phyloP scores from a whole-genome alignment of 257 asterid species.

The Craterostigma plantagineum region DNA sequence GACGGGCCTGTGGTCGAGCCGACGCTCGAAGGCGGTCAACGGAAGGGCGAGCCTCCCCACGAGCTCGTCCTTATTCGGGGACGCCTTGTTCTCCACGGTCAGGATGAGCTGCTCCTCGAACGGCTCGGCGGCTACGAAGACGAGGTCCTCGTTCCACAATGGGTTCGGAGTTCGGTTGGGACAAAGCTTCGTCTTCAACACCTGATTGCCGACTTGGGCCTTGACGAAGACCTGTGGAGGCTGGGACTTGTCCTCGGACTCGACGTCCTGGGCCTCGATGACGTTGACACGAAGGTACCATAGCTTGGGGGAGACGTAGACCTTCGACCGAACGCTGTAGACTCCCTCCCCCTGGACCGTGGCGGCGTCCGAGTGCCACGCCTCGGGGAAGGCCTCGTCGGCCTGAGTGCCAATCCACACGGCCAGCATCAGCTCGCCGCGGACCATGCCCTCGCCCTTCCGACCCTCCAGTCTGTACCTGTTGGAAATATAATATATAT shows the following conservation, averaged over 20 bases:
- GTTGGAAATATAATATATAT: too few species aligned
- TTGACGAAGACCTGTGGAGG: conserved; percentile 26
- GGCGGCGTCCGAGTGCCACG: conserved; percentile 57
- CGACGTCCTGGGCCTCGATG: conserved; percentile 57
- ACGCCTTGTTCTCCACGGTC: conserved; percentile 10
- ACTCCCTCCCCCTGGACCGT: conserved; percentile 41
- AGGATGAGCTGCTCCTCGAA: conserved; percentile 16
- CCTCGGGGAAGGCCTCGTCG: conserved; percentile 57
- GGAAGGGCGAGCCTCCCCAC: too few species aligned
- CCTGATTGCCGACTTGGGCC: conserved; percentile 13
- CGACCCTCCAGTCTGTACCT: too few species aligned
- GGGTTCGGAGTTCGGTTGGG: conserved; percentile 7
- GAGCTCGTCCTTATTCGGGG: conserved; percentile 18
- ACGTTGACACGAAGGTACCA: conserved; percentile 55
- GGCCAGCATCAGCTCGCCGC: conserved; percentile 64
- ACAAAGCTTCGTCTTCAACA: conserved; percentile 5
- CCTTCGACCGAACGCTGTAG: conserved; percentile 46
- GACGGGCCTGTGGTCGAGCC: conserved; percentile 43
- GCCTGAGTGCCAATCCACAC: conserved; percentile 80
- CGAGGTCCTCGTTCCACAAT: conserved; percentile 19
- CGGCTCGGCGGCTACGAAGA: conserved; percentile 20
- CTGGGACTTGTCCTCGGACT: conserved; percentile 31
- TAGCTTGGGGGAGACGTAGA: conserved; percentile 56
- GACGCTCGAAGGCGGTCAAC: too few species aligned
- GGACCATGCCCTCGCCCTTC: too few species aligned